A percentile compares a stretch with the other conserved stretches of the same genome.
phyloP scores from a whole-genome alignment of 1,139 yeast species.

The Hyphopichia buzzinii region DNA sequence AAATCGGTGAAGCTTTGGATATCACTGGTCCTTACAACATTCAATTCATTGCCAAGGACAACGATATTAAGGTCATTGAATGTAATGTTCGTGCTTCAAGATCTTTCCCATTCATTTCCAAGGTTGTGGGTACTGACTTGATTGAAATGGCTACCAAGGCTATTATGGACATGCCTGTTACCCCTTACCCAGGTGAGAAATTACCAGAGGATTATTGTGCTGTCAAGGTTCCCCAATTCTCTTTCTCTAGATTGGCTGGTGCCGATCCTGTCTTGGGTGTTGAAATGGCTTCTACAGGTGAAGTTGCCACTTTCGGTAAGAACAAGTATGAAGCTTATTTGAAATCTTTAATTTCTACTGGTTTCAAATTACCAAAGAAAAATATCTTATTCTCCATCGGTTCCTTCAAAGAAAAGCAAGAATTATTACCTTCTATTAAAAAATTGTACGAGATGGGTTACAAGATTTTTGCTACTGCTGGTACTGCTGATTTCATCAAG shows the following conservation, averaged over 20 bases:
- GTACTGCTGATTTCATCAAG: constrained; percentile 97
- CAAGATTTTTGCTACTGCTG: constrained; percentile 95
- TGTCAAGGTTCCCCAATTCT: constrained; percentile 96
- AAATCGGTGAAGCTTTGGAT: constrained; percentile 92
- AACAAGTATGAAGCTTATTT: constrained; percentile 96
- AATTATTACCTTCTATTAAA: constrained; percentile 82
- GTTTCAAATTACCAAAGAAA: constrained; percentile 92
- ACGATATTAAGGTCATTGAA: constrained; percentile 87
- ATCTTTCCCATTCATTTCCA: constrained; percentile 97
- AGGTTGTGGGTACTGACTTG: constrained; percentile 94
- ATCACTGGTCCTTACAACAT: constrained; percentile 98
- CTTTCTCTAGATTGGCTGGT: constrained; percentile 96
- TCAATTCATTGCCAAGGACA: constrained; percentile 77
- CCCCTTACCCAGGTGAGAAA: constrained; percentile 85
- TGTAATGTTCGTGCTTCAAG: constrained; percentile 98
- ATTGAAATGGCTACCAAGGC: constrained; percentile 98
- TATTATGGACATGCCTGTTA: constrained; percentile 81
- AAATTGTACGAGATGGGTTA: constrained; percentile 82
- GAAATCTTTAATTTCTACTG: constrained; percentile 91
- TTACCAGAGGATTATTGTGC: constrained; percentile 95
- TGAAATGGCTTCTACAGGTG: constrained; percentile 99
- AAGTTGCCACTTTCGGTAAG: constrained; percentile 95
- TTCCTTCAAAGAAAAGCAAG: constrained; percentile 95
- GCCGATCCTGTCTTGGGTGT: constrained; percentile 99
- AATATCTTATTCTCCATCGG: constrained; percentile 93